Base-by-base conservation (phyloP, 2,329 filamentous ascomycete species). In the Drechslerella dactyloides region DNA sequence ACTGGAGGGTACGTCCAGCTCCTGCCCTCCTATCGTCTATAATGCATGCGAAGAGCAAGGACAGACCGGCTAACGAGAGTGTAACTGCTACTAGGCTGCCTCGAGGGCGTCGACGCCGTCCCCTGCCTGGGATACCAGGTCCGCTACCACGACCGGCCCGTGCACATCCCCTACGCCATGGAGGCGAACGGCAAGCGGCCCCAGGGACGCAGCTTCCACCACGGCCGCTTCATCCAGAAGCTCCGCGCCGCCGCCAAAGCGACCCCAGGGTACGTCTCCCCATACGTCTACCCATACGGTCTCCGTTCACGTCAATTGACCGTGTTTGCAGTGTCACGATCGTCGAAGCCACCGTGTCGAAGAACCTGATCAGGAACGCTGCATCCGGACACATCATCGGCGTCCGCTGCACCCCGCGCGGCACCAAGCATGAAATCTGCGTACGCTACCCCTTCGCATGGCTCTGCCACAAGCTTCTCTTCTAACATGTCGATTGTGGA, bases 31-130 rank as follows among this genome's bases (percentile, higher is more conserved):
- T n/a, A n/a, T n/a, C n/a, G n/a, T n/a, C n/a, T n/a, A n/a, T n/a
- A n/a, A n/a, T n/a, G n/a, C n/a, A n/a, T n/a, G n/a, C n/a, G n/a
- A n/a, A n/a, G n/a, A n/a, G n/a, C n/a, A n/a, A n/a, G n/a, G n/a
- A n/a, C n/a, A n/a, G n/a, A n/a, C n/a, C n/a, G n/a, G n/a, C n/a
- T n/a, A n/a, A n/a, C n/a, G n/a, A n/a, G n/a, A n/a, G n/a, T n/a
- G n/a, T n/a, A n/a, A n/a, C n/a, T n/a, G n/a, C 27, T 33, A 3
- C 8, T 57, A 77, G 86, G 93, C 76, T 96, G 91, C 78, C 81
- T 97, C 69, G 91, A 97, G 69, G 90, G 82, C 65, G 97, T 99
- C 76, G 94, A 99, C 78, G 87, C 92, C 2, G 84, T 96, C 52
- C 84, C 86, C 21, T 92, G 91, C 76, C 84, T 89, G 74, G 94